phyloP scores from a whole-genome alignment of 2,329 filamentous ascomycete species.

The Paecilomyces formosus region DNA sequence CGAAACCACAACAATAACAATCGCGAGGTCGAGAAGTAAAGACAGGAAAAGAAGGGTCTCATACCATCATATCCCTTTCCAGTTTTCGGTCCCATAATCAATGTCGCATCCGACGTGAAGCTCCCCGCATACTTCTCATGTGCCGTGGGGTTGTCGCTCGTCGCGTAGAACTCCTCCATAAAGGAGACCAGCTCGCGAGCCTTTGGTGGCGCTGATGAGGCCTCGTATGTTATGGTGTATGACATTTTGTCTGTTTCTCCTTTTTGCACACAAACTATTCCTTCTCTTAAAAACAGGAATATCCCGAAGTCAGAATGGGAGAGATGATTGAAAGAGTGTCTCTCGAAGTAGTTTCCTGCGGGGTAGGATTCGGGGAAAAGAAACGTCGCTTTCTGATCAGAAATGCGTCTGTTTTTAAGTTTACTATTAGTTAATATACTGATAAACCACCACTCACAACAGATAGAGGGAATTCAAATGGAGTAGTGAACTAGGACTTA shows the following conservation, averaged over 20 bases:
- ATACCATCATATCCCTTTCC: slow-evolving; percentile 24
- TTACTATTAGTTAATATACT: too few relatives aligned
- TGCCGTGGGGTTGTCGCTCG: slow-evolving; percentile 25
- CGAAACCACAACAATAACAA: not conserved
- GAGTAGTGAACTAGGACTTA: too few relatives aligned
- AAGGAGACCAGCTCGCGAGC: slow-evolving; percentile 20
- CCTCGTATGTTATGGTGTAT: slow-evolving; percentile 22
- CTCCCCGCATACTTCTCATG: slow-evolving; percentile 27
- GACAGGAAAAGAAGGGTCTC: not conserved
- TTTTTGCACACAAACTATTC: not conserved
- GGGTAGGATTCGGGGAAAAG: too few relatives aligned
- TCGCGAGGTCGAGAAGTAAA: not conserved
- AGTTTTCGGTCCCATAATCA: slow-evolving; percentile 31
- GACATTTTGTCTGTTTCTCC: slow-evolving; percentile 18
- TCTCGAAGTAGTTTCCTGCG: too few relatives aligned
- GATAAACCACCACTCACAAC: too few relatives aligned
- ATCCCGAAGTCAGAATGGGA: not conserved
- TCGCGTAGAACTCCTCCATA: slow-evolving; percentile 28
- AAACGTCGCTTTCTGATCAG: too few relatives aligned
- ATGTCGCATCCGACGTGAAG: slow-evolving; percentile 27
- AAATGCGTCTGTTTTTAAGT: too few relatives aligned
- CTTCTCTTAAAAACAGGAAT: not conserved
- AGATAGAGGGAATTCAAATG: too few relatives aligned
- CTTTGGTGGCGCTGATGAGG: slow-evolving; percentile 15
- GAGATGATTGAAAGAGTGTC: not conserved